A percentile compares a stretch with the other conserved stretches of the same genome.
phyloP scores from a whole-genome alignment of 371 early-diverging fungal species.

The Lichtheimia ramosa region DNA sequence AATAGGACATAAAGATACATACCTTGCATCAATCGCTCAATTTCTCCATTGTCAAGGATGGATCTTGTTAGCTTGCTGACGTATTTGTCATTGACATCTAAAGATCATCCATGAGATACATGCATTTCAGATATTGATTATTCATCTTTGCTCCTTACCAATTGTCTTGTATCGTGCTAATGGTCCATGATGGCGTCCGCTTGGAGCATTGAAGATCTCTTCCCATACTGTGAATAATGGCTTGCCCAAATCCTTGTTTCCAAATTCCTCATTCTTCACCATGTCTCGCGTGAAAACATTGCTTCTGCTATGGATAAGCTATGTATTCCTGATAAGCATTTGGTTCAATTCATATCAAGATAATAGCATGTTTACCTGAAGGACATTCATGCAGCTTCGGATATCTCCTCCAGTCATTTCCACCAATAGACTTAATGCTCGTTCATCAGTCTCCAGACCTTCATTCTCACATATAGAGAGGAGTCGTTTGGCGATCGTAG shows the following conservation, averaged over 20 bases:
- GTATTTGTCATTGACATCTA: constrained; percentile 31
- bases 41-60: constrained; percentile 73
- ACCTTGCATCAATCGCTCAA: constrained; percentile 85
- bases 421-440: constrained; percentile 72
- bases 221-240: constrained; percentile 82
- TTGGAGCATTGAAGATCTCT: constrained; percentile 63
- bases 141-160: background rate
- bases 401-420: constrained; percentile 87
- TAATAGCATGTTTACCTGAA: constrained; percentile 67
- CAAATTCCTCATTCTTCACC: constrained; percentile 57
- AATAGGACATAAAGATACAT: background rate
- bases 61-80: constrained; percentile 50
- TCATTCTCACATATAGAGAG: constrained; percentile 82
- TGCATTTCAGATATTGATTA: background rate
- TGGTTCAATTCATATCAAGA: background rate
- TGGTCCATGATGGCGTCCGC: constrained; percentile 17
- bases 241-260: constrained; percentile 81
- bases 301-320: constrained; percentile 48
- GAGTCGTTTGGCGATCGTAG: constrained; percentile 75
- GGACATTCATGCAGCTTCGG: constrained; percentile 81
- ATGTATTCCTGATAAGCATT: background rate
- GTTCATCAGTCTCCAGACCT: constrained; percentile 71
- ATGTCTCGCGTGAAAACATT: constrained; percentile 55
- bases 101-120: too few species aligned
- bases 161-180: background rate